phyloP scores from a whole-genome alignment of 306 rosid genomes.

The Prunus kanzakura region DNA sequence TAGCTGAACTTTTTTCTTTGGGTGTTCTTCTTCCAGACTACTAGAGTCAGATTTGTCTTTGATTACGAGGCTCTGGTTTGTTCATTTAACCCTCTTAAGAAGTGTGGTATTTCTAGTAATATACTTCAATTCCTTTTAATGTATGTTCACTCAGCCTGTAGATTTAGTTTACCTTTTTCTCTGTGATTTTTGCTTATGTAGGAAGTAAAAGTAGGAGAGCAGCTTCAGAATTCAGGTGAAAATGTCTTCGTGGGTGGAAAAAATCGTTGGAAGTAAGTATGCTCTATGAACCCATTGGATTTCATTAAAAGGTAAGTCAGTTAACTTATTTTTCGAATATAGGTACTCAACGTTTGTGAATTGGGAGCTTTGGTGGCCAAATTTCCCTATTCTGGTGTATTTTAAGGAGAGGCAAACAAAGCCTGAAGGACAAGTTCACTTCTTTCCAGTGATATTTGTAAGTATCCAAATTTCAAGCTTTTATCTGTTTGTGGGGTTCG shows the following conservation, averaged over 20 bases:
- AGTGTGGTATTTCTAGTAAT: neutral
- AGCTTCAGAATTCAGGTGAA: constrained; percentile 86
- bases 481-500: neutral
- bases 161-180: neutral
- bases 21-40: constrained; percentile 54
- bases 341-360: constrained; percentile 89
- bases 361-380: constrained; percentile 99
- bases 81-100: constrained; percentile 24
- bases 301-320: constrained; percentile 5
- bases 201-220: constrained; percentile 90
- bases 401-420: constrained; percentile 93
- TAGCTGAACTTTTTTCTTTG: constrained; percentile 10
- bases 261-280: constrained; percentile 94
- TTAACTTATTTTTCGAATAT: constrained; percentile 28
- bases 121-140: neutral
- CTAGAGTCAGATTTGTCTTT: constrained; percentile 88
- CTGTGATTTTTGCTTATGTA: constrained; percentile 28
- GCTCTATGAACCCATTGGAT: neutral
- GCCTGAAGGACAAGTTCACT: constrained; percentile 94
- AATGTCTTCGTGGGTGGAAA: constrained; percentile 90
- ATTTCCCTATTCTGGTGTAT: constrained; percentile 84
- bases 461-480: constrained; percentile 26
- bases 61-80: constrained; percentile 84
- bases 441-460: constrained; percentile 92
- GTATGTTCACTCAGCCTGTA: neutral